Evolutionary conservation across 345 rosid genomes (phyloP).

Genomic region (Anacardium occidentale): DNA sequence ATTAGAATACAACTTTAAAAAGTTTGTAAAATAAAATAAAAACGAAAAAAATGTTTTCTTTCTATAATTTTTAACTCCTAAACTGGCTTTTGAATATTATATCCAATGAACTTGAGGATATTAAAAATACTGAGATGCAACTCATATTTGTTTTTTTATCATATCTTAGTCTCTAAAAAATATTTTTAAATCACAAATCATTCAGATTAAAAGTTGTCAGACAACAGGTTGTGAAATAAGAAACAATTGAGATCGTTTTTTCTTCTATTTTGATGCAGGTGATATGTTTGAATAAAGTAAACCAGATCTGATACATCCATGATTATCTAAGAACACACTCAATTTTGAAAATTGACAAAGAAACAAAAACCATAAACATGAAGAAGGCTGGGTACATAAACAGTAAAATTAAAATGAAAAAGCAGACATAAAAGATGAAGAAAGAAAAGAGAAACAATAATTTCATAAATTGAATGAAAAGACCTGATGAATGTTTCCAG

Average conservation of each 20-base stretch:
- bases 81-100: no score
- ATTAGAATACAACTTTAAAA: no score
- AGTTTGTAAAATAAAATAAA: no score
- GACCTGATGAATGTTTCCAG: constrained; percentile 83
- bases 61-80: no score
- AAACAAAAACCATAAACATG: neutral
- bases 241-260: neutral
- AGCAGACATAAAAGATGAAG: neutral
- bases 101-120: no score
- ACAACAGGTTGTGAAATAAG: neutral
- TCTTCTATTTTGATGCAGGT: neutral
- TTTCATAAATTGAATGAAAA: neutral
- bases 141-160: no score
- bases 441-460: neutral
- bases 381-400: neutral
- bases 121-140: no score
- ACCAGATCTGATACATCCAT: neutral
- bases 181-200: no score
- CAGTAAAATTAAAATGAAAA: neutral
- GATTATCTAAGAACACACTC: neutral
- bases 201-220: neutral
- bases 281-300: neutral
- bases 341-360: neutral
- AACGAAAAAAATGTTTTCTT: no score
- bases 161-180: no score